Evolutionary conservation across 352 stramenopile species (phyloP).

Genomic region (Phytophthora pisi): DNA sequence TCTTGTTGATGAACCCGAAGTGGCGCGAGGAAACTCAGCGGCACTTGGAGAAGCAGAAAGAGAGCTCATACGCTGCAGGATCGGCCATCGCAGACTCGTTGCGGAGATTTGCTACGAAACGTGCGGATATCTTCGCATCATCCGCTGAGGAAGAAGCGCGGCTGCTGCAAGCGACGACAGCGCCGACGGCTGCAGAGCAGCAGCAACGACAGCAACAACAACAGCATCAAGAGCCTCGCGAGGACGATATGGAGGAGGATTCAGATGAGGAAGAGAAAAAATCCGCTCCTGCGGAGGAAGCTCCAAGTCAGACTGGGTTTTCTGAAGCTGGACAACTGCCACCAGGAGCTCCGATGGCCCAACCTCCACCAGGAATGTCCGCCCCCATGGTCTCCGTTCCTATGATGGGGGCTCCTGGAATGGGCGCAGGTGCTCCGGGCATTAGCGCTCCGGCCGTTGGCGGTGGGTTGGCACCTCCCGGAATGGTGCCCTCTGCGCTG

Average conservation of each 20-base stretch:
- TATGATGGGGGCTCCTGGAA: conserved; percentile 33
- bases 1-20: conserved; percentile 98
- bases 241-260: conserved; percentile 55
- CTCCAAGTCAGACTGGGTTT: conserved; percentile 15
- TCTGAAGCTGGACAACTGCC: conserved; percentile 17
- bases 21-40: conserved; percentile 96
- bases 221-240: conserved; percentile 10
- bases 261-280: conserved; percentile 47
- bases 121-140: conserved; percentile 94
- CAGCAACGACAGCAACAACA: conserved; percentile 29
- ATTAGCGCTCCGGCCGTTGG: conserved; percentile 6
- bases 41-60: conserved; percentile 97
- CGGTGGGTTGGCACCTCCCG: conserved; percentile 13
- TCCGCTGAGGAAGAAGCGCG: conserved; percentile 84
- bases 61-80: conserved; percentile 94
- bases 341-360: conserved; percentile 14
- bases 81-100: conserved; percentile 96
- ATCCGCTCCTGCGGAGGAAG: conserved; percentile 2
- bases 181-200: conserved; percentile 20
- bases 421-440: conserved; percentile 18
- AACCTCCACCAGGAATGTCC: conserved; percentile 21
- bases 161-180: conserved; percentile 59
- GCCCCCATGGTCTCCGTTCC: conserved; percentile 18
- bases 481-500: conserved; percentile 33
- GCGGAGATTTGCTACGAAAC: conserved; percentile 90